Evolutionary conservation across 2,329 filamentous ascomycete species (phyloP).

Genomic region (Hypomyces perniciosus): DNA sequence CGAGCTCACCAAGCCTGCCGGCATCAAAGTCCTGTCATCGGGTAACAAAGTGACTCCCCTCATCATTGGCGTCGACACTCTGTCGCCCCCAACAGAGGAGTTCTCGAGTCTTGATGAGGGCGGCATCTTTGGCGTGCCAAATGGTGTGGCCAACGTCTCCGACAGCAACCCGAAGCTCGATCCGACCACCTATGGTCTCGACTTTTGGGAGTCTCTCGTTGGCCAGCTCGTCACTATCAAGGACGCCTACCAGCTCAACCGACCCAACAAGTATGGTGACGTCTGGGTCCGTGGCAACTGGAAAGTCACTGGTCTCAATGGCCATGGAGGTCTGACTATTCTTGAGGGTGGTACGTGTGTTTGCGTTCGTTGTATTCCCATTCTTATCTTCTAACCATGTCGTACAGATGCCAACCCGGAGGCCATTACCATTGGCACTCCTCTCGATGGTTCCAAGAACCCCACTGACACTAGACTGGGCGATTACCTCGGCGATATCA

Average conservation of each 20-base stretch:
- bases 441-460: constrained; percentile 60
- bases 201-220: constrained; percentile 67
- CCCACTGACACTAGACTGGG: constrained; percentile 56
- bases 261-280: constrained; percentile 60
- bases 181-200: constrained; percentile 57
- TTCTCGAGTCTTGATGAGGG: constrained; percentile 59
- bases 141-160: constrained; percentile 53
- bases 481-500: constrained; percentile 59
- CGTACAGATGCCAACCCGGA: constrained; percentile 62
- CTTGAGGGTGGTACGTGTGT: constrained; percentile 40
- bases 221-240: constrained; percentile 63
- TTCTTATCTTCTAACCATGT: constrained; percentile 6
- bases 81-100: constrained; percentile 53
- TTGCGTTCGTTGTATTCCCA: neutral
- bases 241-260: constrained; percentile 49
- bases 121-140: constrained; percentile 59
- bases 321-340: constrained; percentile 59
- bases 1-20: constrained; percentile 51
- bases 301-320: constrained; percentile 56
- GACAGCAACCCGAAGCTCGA: constrained; percentile 54
- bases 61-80: constrained; percentile 53
- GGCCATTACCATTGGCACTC: constrained; percentile 57
- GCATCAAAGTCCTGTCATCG: constrained; percentile 47
- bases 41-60: constrained; percentile 51
- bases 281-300: constrained; percentile 64